Evolutionary conservation across 2,329 filamentous ascomycete species (phyloP).

Genomic region (Aschersonia sp.): DNA sequence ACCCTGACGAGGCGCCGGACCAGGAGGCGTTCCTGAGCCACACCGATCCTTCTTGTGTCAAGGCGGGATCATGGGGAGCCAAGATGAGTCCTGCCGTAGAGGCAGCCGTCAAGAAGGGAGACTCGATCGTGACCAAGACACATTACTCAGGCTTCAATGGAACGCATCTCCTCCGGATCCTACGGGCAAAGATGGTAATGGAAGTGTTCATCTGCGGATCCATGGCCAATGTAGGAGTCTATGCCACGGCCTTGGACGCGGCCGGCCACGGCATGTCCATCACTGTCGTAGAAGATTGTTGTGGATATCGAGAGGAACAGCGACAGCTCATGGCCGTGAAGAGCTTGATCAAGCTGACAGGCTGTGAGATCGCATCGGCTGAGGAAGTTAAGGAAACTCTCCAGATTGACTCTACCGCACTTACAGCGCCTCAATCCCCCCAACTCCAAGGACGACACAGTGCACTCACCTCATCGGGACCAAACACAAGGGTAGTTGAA

Average conservation of each 20-base stretch:
- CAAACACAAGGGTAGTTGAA: not conserved
- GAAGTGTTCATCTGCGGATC: slow-evolving; percentile 82
- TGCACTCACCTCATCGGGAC: not conserved
- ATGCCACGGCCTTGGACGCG: slow-evolving; percentile 83
- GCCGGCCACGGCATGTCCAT: slow-evolving; percentile 79
- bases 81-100: slow-evolving; percentile 29
- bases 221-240: slow-evolving; percentile 75
- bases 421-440: slow-evolving; percentile 1
- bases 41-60: slow-evolving; percentile 26
- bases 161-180: slow-evolving; percentile 55
- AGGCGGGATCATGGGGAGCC: slow-evolving; percentile 26
- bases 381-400: slow-evolving; percentile 35
- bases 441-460: slow-evolving; percentile 1
- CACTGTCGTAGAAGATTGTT: slow-evolving; percentile 75
- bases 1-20: slow-evolving; percentile 7
- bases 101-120: slow-evolving; percentile 28
- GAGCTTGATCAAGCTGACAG: slow-evolving; percentile 59
- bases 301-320: slow-evolving; percentile 58
- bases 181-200: slow-evolving; percentile 77
- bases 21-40: slow-evolving; percentile 33
- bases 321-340: slow-evolving; percentile 58
- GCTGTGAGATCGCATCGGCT: slow-evolving; percentile 49
- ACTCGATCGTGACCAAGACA: slow-evolving; percentile 48
- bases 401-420: slow-evolving; percentile 5
- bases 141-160: slow-evolving; percentile 80